Evolutionary conservation across 1,284 basidiomycete species (phyloP), one percentile per base, ranked within the genome.

Genomic region (Rhodotorula sp.): DNA sequence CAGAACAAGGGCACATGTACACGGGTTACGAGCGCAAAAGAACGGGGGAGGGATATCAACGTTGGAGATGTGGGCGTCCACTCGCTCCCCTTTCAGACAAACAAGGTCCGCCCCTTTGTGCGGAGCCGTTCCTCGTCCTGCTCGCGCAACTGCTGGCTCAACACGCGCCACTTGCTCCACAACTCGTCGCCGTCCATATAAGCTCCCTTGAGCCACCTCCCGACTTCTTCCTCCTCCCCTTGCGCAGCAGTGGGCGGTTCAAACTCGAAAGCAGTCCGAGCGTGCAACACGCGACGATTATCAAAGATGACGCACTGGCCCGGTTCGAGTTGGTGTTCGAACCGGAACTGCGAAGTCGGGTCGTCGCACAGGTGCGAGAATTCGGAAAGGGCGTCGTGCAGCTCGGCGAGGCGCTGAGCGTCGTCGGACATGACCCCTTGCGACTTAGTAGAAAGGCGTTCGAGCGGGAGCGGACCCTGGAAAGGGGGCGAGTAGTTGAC

Each of bases 401-500:
- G 88, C 45, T 69, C 70, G 18, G 49, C 56, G n/a, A 77, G 69
- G 15, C 56, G 57, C 33, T 80, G 80, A 2, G 79, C 59, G 82
- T 69, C 75, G 42, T 67, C 66, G 33, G 42, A 46, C 22, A 44
- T 46, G 29, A 30, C 33, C 30, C 57, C 51, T 33, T 22, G 14
- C 29, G 12, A 3, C 42, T 0, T 68, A 18, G 67, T 53, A 8
- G 71, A 56, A 7, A 77, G 70, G 33, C 76, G 77, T 15, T 62
- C 49, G 44, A 81, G 72, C 3, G 80, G 77, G 14, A 81, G 62
- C 0, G 91, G 91, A 0, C 90, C 92, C 82, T 97, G 94, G 85
- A 98, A 99, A 0, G 95, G 95, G 0, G 95, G 95, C 6, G 91
- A 90, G 82, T 96, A 98, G 81, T 95, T 96, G 79, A 98, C 85